Conservation (phyloP, 2,329 filamentous ascomycete species). For the Rutstroemia sp. region DNA sequence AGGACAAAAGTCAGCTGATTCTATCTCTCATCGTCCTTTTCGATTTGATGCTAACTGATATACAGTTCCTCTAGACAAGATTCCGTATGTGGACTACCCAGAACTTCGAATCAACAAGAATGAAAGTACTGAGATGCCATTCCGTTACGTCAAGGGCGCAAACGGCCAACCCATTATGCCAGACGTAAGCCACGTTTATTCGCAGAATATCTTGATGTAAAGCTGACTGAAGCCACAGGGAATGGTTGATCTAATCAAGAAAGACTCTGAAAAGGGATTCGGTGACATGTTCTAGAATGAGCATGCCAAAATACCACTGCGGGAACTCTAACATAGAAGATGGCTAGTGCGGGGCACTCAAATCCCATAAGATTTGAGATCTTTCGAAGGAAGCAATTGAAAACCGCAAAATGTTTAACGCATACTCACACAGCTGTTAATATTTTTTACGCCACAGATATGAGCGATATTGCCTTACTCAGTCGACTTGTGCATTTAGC, state of each 20-base stretch:
- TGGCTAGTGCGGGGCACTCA: background rate
- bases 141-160: conserved; percentile 78
- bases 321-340: background rate
- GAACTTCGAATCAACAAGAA: conserved; percentile 85
- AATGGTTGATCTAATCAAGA: conserved; percentile 89
- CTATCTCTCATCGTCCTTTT: background rate
- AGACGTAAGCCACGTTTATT: conserved; percentile 47
- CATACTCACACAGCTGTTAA: no score
- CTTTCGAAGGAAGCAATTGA: no score
- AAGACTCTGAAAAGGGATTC: conserved; percentile 88
- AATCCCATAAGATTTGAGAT: background rate
- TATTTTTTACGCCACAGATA: no score
- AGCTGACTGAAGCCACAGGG: conserved; percentile 41
- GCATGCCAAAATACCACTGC: background rate
- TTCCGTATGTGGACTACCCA: conserved; percentile 79
- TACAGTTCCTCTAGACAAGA: conserved; percentile 66
- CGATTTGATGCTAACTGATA: conserved; percentile 4
- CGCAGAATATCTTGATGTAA: background rate
- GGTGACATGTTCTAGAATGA: conserved; percentile 68
- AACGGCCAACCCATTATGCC: conserved; percentile 85
- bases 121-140: conserved; percentile 96
- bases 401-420: no score
- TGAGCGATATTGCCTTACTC: no score
- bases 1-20: conserved; percentile 61
- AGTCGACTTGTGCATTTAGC: no score